A percentile compares a stretch with the other conserved stretches of the same genome.
phyloP scores from a whole-genome alignment of 441 rosid species.

The Flueggea neowawraea region DNA sequence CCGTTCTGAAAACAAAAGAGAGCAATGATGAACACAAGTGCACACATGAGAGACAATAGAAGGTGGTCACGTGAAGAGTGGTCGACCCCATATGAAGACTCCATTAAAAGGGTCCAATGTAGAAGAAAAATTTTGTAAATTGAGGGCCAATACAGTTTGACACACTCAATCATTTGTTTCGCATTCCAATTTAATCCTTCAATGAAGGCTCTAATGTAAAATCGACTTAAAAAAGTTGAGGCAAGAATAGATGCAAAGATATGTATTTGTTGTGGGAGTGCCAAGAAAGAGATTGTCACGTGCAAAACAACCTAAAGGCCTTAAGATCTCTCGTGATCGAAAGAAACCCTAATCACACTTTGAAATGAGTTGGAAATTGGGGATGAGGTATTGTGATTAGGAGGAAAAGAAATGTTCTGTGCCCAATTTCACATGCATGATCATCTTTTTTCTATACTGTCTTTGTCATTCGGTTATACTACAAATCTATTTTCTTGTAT shows the following conservation, averaged over 20 bases:
- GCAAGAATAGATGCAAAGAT: slow-evolving; percentile 21
- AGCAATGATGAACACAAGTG: slow-evolving; percentile 25
- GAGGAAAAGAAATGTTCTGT: background rate
- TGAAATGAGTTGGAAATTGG: background rate
- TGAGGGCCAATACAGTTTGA: no score
- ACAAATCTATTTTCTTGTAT: no score
- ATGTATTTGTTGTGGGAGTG: background rate
- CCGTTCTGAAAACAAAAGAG: no score
- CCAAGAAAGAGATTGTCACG: slow-evolving; percentile 21
- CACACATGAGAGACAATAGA: slow-evolving; percentile 47
- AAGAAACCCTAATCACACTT: background rate
- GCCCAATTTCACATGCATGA: background rate
- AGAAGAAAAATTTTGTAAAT: no score
- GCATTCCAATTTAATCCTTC: no score
- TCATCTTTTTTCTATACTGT: no score
- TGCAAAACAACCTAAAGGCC: slow-evolving; percentile 21
- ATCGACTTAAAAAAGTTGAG: no score
- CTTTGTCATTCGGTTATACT: no score
- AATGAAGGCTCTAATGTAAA: no score
- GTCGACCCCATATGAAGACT: slow-evolving; percentile 21
- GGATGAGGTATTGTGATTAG: background rate
- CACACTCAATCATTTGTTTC: no score
- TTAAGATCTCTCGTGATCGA: slow-evolving; percentile 17
- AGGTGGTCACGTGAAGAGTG: slow-evolving; percentile 51
- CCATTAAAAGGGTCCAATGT: background rate